A percentile compares a stretch with the other conserved stretches of the same genome.
phyloP scores from a whole-genome alignment of 257 asterid genomes.

The Mitragyna speciosa region DNA sequence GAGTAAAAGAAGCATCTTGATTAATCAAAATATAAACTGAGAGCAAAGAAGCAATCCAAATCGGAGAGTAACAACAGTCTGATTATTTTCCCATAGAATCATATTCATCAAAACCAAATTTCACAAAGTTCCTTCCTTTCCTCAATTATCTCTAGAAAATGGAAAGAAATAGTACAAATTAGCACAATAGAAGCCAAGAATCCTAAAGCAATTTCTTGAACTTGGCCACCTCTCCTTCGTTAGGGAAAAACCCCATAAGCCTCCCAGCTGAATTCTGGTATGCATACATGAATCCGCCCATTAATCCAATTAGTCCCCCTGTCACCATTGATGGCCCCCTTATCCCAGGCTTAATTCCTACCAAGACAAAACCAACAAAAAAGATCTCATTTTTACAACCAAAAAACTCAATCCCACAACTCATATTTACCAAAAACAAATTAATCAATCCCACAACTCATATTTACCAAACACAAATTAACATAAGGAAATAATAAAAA shows the following conservation, averaged over 20 bases:
- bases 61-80: slow-evolving; percentile 8
- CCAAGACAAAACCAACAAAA: not conserved
- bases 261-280: slow-evolving; percentile 96
- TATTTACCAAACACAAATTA: not conserved
- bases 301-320: slow-evolving; percentile 80
- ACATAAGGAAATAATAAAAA: not conserved
- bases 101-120: not conserved
- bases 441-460: not conserved
- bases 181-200: slow-evolving; percentile 15
- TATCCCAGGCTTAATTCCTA: slow-evolving; percentile 92
- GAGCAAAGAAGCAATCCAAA: not conserved
- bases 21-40: not conserved
- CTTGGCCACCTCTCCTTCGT: slow-evolving; percentile 90
- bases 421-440: not conserved
- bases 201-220: slow-evolving; percentile 62
- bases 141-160: not conserved
- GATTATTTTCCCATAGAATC: slow-evolving; percentile 11
- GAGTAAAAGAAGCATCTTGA: not conserved
- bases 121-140: slow-evolving; percentile 1
- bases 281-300: slow-evolving; percentile 99
- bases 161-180: slow-evolving; percentile 4
- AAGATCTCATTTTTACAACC: slow-evolving; percentile 3
- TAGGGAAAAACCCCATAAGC: slow-evolving; percentile 97
- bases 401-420: not conserved
- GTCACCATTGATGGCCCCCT: slow-evolving; percentile 99